phyloP scores from a whole-genome alignment of 2,329 filamentous ascomycete species.

The Thelonectria rubi region DNA sequence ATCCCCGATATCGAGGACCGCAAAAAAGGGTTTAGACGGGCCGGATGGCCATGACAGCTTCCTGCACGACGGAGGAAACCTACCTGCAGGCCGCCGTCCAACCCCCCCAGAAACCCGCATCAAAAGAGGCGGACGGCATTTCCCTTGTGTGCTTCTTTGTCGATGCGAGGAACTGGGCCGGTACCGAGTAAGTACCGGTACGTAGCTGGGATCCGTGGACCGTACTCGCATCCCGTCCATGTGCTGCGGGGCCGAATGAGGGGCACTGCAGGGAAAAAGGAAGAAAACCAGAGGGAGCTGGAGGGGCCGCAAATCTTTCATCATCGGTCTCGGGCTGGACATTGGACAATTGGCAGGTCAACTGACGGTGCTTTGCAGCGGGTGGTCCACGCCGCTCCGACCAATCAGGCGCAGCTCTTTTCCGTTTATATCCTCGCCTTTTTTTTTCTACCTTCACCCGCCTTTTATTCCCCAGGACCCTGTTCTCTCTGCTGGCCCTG shows the following conservation, averaged over 20 bases:
- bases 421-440: conserved; percentile 13
- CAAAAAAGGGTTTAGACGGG: conserved; percentile 6
- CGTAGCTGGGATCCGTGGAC: no score
- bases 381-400: conserved; percentile 12
- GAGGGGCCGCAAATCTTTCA: conserved; percentile 23
- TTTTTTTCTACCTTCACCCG: neutral
- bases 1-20: neutral
- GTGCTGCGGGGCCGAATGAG: conserved; percentile 9
- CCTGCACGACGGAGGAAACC: conserved; percentile 1
- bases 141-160: neutral
- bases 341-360: conserved; percentile 12
- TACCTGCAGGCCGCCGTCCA: conserved; percentile 14
- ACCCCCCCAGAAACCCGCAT: conserved; percentile 13
- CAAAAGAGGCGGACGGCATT: neutral
- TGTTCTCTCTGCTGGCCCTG: conserved; percentile 8
- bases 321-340: neutral
- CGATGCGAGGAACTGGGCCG: neutral
- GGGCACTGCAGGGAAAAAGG: neutral
- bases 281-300: conserved; percentile 6
- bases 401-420: conserved; percentile 20
- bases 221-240: neutral
- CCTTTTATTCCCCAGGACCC: conserved; percentile 13
- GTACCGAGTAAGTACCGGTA: conserved; percentile 7
- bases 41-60: conserved; percentile 12
- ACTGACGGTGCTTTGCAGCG: conserved; percentile 25